Evolutionary conservation across 2,329 filamentous ascomycete species (phyloP).

Genomic region (Colletotrichum filicis): DNA sequence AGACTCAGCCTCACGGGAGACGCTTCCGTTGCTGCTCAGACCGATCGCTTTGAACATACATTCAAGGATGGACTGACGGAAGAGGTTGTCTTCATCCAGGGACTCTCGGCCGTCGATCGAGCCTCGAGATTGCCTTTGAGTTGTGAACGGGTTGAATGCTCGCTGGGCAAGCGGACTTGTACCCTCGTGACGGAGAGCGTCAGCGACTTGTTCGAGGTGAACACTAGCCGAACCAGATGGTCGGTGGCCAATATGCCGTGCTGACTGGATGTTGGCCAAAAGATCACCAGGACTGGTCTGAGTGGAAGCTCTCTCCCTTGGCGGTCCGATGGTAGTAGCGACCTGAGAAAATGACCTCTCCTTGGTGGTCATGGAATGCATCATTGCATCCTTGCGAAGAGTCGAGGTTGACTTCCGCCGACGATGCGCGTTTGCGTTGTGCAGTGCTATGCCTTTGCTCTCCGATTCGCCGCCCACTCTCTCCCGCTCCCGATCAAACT

Average conservation of each 20-base stretch:
- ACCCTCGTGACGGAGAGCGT: conserved; percentile 48
- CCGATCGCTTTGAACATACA: conserved; percentile 97
- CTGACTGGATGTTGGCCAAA: conserved; percentile 79
- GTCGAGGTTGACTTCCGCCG: conserved; percentile 78
- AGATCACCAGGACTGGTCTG: conserved; percentile 80
- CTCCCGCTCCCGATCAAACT: conserved; percentile 87
- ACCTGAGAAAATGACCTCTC: conserved; percentile 57
- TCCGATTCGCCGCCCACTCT: conserved; percentile 83
- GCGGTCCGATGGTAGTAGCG: conserved; percentile 51
- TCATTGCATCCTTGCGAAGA: conserved; percentile 81
- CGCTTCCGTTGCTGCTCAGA: conserved; percentile 74
- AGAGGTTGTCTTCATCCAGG: conserved; percentile 87
- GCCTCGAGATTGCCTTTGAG: conserved; percentile 59
- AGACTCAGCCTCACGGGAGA: conserved; percentile 76
- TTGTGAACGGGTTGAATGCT: conserved; percentile 67
- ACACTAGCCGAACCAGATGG: conserved; percentile 44
- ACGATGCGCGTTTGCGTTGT: conserved; percentile 77
- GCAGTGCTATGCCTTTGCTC: conserved; percentile 92
- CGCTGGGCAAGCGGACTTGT: conserved; percentile 61
- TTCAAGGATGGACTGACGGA: conserved; percentile 89
- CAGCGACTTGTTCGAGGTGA: conserved; percentile 39
- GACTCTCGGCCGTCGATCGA: conserved; percentile 79
- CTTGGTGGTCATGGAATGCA: conserved; percentile 70
- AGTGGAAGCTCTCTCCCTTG: conserved; percentile 53
- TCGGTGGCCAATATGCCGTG: conserved; percentile 67